These are phyloP conservation scores for Penicillium brevicompactum DNA, from an alignment of 2,329 filamentous ascomycete species.

Conservation along the genomic window DNA sequence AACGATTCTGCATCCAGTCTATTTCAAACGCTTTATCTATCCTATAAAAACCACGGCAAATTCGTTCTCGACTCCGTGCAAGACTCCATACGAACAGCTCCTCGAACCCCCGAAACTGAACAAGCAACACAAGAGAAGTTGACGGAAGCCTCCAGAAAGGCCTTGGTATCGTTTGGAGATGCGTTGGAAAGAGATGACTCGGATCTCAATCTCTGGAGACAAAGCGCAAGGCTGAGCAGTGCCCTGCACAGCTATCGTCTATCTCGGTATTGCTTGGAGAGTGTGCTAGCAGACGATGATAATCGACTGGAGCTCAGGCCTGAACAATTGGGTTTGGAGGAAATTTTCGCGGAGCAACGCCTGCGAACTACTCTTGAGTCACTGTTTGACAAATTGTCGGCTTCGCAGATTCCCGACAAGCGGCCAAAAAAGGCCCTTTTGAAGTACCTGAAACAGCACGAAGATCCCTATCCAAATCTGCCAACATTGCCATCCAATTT, in stretches of 20 bases:
- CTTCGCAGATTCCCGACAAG: constrained; percentile 53
- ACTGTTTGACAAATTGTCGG: constrained; percentile 59
- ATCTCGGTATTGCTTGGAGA: constrained; percentile 64
- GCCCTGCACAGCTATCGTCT: constrained; percentile 61
- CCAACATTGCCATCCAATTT: constrained; percentile 37
- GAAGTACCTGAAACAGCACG: constrained; percentile 53
- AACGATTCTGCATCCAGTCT: constrained; percentile 77
- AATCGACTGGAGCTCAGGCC: constrained; percentile 56
- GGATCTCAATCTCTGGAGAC: constrained; percentile 66
- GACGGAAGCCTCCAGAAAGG: constrained; percentile 42
- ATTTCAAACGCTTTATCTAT: constrained; percentile 85
- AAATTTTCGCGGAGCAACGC: constrained; percentile 56
- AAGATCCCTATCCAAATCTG: constrained; percentile 56
- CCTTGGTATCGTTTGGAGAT: constrained; percentile 59
- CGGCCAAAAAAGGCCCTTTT: constrained; percentile 55
- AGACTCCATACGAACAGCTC: constrained; percentile 44
- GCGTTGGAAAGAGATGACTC: constrained; percentile 67
- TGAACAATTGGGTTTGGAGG: constrained; percentile 61
- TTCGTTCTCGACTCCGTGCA: constrained; percentile 78
- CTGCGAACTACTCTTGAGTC: constrained; percentile 52
- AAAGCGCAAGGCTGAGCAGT: constrained; percentile 59
- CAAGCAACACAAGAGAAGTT: constrained; percentile 22
- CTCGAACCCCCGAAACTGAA: constrained; percentile 17
- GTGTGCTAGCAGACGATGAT: constrained; percentile 63
- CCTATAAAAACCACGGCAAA: constrained; percentile 94